Conservation (phyloP, 2,329 filamentous ascomycete species). For the Nigrospora sphaerica region DNA sequence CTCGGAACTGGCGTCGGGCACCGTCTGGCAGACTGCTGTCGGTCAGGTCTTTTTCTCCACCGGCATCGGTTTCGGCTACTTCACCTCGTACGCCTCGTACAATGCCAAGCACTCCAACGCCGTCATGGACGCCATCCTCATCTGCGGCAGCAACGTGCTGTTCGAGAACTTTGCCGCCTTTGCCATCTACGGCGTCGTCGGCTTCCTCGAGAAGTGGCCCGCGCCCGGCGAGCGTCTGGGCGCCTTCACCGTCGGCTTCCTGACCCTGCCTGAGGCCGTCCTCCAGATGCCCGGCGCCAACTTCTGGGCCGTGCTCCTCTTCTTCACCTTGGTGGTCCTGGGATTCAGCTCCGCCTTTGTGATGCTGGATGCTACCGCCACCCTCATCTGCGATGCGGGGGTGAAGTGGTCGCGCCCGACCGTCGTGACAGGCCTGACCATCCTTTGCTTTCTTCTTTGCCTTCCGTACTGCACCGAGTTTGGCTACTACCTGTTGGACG, state of each 20-base stretch:
- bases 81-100: constrained; percentile 51
- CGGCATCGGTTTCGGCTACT: constrained; percentile 52
- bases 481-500: constrained; percentile 47
- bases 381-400: constrained; percentile 45
- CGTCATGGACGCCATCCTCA: constrained; percentile 50
- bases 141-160: constrained; percentile 46
- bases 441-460: constrained; percentile 45
- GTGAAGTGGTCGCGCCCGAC: constrained; percentile 34
- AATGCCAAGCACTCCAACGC: constrained; percentile 51
- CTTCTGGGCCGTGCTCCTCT: constrained; percentile 51
- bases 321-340: constrained; percentile 51
- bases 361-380: constrained; percentile 50
- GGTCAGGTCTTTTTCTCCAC: constrained; percentile 56
- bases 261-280: constrained; percentile 50
- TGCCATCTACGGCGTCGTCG: constrained; percentile 48
- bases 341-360: constrained; percentile 53
- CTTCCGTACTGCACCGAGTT: constrained; percentile 51
- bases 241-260: constrained; percentile 49
- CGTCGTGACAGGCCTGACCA: constrained; percentile 41
- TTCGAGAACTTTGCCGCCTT: constrained; percentile 48
- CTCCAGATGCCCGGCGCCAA: constrained; percentile 48
- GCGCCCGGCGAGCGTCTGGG: constrained; percentile 34
- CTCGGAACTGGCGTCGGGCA: constrained; percentile 39
- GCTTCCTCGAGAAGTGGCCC: constrained; percentile 31
- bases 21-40: constrained; percentile 52